Evolutionary conservation across 768 basidiomycete genomes (phyloP), one percentile per base, ranked within the genome.

Genomic region (Tephrocybe rancida): DNA sequence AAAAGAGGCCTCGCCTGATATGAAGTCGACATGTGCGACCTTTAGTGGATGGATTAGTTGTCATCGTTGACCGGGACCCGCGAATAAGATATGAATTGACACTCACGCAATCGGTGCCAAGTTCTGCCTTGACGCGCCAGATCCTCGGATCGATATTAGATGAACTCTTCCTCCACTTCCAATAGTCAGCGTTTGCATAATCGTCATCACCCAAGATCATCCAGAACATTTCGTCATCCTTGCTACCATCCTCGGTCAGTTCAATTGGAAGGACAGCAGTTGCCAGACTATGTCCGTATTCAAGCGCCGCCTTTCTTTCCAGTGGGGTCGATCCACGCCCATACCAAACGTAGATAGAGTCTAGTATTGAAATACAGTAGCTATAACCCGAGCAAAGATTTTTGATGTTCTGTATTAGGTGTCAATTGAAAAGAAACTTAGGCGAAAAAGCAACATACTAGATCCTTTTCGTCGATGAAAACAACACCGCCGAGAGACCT

Each of bases 361-460:
- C 83, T 55, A 93, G 70, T 42, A 92, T 74, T 2, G 86, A 81
- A 30, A 91, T 58, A 60, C 89, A 92, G 65, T 88, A 92, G 60
- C 88, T 90, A 68, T 85, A 93, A n/a, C 80, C 92, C 9, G 91
- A 92, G 64, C 91, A 93, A 1, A 94, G 71, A 62, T 88, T 90
- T 54, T 73, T 79, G 58, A 87, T 70, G 51, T 67, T 74, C 88
- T 87, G 58, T 25, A 54, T 44, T 48, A 13, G 32, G 30, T 27
- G 32, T 50, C 24, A 42, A 22, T 46, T 16, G 32, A 39, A 54
- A 22, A 27, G 43, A 29, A 37, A 47, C 29, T 45, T 18, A n/a
- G 26, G 60, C 29, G 29, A 27, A 44, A 51, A 43, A 48, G 9
- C 11, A 19, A 50, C 77, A 59, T 61, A 91, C 91, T 53, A 90